These are phyloP conservation scores for Hymenochaete sp. DNA, from an alignment of 1,284 basidiomycete species.

Conservation along the genomic window DNA sequence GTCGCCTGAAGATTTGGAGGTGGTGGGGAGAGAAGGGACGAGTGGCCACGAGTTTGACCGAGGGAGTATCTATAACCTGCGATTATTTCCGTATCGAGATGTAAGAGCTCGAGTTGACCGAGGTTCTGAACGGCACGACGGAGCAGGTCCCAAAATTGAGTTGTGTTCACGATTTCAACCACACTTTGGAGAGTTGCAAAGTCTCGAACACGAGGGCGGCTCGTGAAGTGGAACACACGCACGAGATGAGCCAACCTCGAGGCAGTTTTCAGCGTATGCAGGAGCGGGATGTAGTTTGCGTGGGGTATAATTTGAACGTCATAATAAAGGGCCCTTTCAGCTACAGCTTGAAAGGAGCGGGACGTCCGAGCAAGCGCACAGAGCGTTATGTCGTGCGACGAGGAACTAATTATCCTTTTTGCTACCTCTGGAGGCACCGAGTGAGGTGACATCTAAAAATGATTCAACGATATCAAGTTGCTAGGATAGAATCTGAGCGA, in stretches of 20 bases:
- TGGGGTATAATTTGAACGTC: conserved; percentile 9
- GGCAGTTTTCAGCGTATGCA: conserved; percentile 5
- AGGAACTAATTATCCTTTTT: conserved; percentile 1
- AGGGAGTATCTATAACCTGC: no score
- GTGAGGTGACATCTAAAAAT: conserved; percentile 3
- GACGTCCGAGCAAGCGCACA: conserved; percentile 10
- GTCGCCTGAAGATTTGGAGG: conserved; percentile 3
- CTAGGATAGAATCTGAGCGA: no score
- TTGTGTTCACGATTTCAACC: no score
- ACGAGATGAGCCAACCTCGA: conserved; percentile 11
- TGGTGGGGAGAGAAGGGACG: no score
- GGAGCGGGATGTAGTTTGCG: conserved; percentile 1
- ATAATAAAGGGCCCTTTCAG: conserved; percentile 15
- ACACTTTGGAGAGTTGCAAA: no score
- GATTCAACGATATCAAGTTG: neutral
- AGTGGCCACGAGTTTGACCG: no score
- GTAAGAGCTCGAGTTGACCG: conserved; percentile 6
- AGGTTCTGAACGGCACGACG: conserved; percentile 6
- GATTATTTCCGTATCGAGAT: no score
- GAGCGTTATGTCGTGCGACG: conserved; percentile 3
- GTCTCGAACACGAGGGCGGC: no score
- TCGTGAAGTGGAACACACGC: no score
- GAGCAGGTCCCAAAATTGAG: conserved; percentile 15
- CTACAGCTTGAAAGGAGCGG: conserved; percentile 13
- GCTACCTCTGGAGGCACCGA: conserved; percentile 13